A percentile compares a stretch with the other conserved stretches of the same genome.
Conservation (phyloP, 2,329 filamentous ascomycete species). For the Clarireedia sp. region DNA sequence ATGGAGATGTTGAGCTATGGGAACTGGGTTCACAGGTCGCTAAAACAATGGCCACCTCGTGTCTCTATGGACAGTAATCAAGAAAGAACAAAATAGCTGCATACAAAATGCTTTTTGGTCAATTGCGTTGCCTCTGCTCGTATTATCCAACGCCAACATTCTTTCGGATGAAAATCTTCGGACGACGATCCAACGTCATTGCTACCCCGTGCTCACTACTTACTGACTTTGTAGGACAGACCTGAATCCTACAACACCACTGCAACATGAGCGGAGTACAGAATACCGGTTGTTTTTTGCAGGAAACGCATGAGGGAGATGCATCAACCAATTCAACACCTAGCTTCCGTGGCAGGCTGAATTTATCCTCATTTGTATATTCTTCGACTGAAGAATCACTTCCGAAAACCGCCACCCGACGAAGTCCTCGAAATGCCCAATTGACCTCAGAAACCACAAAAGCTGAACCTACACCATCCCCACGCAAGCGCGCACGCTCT, state of each 20-base stretch:
- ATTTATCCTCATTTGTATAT: slow-evolving; percentile 21
- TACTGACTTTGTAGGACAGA: not conserved
- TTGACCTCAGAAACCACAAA: not conserved
- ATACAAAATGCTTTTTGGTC: not conserved
- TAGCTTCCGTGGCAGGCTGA: slow-evolving; percentile 23
- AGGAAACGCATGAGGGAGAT: not conserved
- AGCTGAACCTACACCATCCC: slow-evolving; percentile 1
- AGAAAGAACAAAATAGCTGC: too few species aligned
- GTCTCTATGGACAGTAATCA: too few species aligned
- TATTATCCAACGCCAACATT: not conserved
- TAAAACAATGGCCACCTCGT: too few species aligned
- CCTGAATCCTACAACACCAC: not conserved
- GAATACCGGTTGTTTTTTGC: not conserved
- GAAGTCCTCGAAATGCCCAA: slow-evolving; percentile 4
- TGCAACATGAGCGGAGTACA: not conserved
- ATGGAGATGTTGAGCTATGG: too few species aligned
- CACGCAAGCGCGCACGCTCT: slow-evolving; percentile 22
- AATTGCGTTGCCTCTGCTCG: not conserved
- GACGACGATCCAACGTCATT: not conserved
- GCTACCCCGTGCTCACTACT: not conserved
- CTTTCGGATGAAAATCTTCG: not conserved
- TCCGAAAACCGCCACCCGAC: not conserved
- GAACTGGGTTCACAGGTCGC: too few species aligned
- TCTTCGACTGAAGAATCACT: slow-evolving; percentile 8
- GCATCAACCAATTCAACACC: slow-evolving; percentile 1